Conservation (phyloP, 345 rosid species). For the Physaria fendleri region DNA sequence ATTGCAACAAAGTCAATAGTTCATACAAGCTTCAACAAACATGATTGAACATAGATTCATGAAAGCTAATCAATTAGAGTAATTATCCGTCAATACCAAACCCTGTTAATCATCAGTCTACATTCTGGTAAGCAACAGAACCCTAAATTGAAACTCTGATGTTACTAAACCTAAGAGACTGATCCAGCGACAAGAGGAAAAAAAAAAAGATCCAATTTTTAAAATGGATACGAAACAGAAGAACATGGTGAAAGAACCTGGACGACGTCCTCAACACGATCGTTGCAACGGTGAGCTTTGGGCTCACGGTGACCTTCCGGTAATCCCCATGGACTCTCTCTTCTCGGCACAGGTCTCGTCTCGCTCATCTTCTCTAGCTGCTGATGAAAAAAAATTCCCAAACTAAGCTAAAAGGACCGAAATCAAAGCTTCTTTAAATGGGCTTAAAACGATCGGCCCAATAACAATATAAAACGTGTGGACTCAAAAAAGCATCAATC, state of each 20-base stretch:
- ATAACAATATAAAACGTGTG: background rate
- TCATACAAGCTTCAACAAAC: no score
- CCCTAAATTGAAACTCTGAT: slow-evolving; percentile 3
- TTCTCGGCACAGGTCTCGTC: slow-evolving; percentile 87
- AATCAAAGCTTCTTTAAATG: no score
- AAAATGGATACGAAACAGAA: background rate
- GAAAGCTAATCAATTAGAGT: no score
- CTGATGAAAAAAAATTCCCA: no score
- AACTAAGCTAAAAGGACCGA: no score
- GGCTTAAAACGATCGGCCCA: background rate
- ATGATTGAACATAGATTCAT: no score
- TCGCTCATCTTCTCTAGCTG: slow-evolving; percentile 43
- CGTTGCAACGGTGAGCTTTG: slow-evolving; percentile 90
- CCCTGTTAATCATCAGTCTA: background rate
- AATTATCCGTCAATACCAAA: no score
- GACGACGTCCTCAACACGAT: slow-evolving; percentile 85
- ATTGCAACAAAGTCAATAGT: no score
- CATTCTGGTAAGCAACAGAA: background rate
- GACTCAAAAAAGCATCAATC: slow-evolving; percentile 3
- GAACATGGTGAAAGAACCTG: slow-evolving; percentile 40
- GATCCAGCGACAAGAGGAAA: background rate
- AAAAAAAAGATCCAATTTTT: background rate
- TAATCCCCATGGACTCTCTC: slow-evolving; percentile 90
- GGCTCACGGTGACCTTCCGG: slow-evolving; percentile 78
- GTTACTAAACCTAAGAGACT: background rate